Base-by-base conservation (phyloP, 225 moss, liverwort and hornwort species). In the Antitrichia curtipendula region DNA sequence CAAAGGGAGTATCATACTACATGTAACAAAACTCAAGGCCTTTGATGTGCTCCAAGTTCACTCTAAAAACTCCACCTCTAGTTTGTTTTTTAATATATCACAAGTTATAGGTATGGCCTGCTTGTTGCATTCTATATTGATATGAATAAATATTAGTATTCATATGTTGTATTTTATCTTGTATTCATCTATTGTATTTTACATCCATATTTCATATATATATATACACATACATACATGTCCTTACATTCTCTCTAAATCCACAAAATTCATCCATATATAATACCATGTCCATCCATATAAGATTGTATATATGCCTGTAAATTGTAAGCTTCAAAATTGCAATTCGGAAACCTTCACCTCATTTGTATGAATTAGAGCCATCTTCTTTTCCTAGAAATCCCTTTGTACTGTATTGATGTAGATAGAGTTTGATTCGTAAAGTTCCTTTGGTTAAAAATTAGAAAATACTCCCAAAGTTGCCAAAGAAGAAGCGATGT, bases 351-450 rank as follows among this genome's bases (percentile, higher is more conserved):
- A 70, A 43, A 4, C 24, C 16, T 0, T 43, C 3, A 70, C 8
- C 2, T 28, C 71, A 27, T 71, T 0, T 71, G 16, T 1, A 28
- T 0, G 0, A 71, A 45, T 16, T 5, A 43, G 6, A 71, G 7
- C 1, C 43, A 43, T 43, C 3, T 28, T 3, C 3, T 6, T 28
- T 16, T 43, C 1, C 3, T 2, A 43, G 6, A 6, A 71, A 27
- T 25, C 2, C 16, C 0, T 71, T 0, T 0, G 1, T 27, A 43
- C 43, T 71, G 5, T 27, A 2, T 70, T 70, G 70, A 18, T 64
- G 17, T 27, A 0, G 1, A 1, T 10, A 71, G 16, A 27, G 3
- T 43, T 27, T 16, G 7, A 1, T 12, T 1, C 1, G 3, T 16
- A 71, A 43, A 27, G 6, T 16, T 16, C 0, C 0, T 16, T 16